Conservation (phyloP, 1,284 basidiomycete species). For the Marasmius tenuissimus region DNA sequence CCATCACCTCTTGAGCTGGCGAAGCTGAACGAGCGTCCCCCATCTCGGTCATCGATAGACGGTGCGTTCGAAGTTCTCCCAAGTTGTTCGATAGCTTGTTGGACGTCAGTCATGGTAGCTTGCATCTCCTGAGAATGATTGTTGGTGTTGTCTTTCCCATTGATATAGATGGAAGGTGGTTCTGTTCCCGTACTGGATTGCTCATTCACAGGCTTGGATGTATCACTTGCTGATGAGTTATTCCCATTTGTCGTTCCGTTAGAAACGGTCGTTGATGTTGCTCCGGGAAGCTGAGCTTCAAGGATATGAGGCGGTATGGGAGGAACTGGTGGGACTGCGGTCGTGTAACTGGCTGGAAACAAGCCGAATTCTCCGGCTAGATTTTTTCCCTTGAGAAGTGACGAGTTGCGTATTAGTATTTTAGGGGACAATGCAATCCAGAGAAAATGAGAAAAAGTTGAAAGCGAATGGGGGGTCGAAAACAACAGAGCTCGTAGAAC, state of each 20-base stretch:
- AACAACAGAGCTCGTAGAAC: conserved; percentile 26
- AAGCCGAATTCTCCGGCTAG: conserved; percentile 80
- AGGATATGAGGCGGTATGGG: conserved; percentile 10
- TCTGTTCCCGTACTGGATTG: conserved; percentile 25
- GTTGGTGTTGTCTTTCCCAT: conserved; percentile 37
- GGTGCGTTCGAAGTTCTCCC: conserved; percentile 33
- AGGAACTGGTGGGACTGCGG: conserved; percentile 49
- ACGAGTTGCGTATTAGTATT: conserved; percentile 9
- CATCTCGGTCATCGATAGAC: conserved; percentile 47
- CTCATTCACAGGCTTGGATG: conserved; percentile 40
- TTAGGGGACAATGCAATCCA: conserved; percentile 11
- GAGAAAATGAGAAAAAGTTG: background rate
- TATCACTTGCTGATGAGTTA: conserved; percentile 39
- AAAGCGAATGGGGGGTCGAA: conserved; percentile 5
- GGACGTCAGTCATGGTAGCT: conserved; percentile 84
- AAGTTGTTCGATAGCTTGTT: conserved; percentile 82
- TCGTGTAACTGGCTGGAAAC: conserved; percentile 92
- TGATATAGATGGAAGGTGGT: conserved; percentile 29
- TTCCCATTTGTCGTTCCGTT: conserved; percentile 25
- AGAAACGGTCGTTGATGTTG: conserved; percentile 22
- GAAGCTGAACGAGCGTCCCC: conserved; percentile 71
- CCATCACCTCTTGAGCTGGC: conserved; percentile 58
- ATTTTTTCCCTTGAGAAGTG: conserved; percentile 73
- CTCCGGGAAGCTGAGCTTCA: conserved; percentile 15
- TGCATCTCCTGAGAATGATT: conserved; percentile 63